Base-by-base conservation (phyloP, 1,284 basidiomycete genomes). In the Boletus mariae region DNA sequence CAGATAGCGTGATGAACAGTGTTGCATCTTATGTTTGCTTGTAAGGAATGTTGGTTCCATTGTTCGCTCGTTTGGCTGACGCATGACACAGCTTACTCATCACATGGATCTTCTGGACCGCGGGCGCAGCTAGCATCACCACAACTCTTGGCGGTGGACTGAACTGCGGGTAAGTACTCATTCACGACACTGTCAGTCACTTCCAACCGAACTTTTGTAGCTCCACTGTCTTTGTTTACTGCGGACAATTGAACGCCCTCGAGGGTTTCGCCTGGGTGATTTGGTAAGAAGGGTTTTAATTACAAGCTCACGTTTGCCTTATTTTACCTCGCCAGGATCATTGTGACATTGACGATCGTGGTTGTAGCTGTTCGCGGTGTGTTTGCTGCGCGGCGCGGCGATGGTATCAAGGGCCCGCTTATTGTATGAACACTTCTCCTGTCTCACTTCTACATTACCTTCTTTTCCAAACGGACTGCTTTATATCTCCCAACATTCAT, bases 61-160 rank as follows among this genome's bases (percentile, higher is more conserved):
- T n/a, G 20, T 40, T 54, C 1, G 20, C 40, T 47, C 4, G 13
- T 28, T 47, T 53, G 43, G 17, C 41, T 59, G 46, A 57, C 47
- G 12, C 32, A 17, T 4, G 11, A 31, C 43, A 7, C 56, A 89
- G 83, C 67, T 63, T 87, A 55, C 63, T 77, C 52, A 44, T 90
- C 23, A 85, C 87, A 1, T 91, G 87, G 84, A 73, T 85, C 12
- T 74, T 87, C 51, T 88, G 85, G 85, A 77, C 80, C 4, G 80
- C 85, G 2, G 82, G 77, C 3, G 84, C 86, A 3, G 83, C 84
- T 3, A 78, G 83, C 17, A 78, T 90, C 48, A 90, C 87, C 1
- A 70, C 78, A 23, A 72, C 77, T 35, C 73, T 88, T 26, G 82
- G 83, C 13, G 87, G 87, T 23, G 80, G 85, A 11, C 64, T 86